Conservation (phyloP, 805 yeast species). For the Zygosaccharomyces gambellarensis region DNA sequence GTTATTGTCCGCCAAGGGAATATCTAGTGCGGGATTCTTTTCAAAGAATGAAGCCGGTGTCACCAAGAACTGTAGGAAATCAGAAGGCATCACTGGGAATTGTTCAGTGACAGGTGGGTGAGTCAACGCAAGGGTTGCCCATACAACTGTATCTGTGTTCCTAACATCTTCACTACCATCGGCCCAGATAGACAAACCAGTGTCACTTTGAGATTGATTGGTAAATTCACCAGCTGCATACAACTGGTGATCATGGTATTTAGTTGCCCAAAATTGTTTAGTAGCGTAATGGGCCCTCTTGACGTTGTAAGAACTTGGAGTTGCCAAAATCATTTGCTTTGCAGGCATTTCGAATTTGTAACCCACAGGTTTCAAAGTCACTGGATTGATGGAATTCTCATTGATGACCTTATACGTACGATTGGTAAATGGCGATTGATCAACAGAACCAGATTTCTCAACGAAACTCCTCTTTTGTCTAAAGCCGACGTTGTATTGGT, state of each 20-base stretch:
- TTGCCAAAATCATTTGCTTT: conserved; percentile 68
- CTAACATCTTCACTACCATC: conserved; percentile 62
- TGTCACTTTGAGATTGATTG: conserved; percentile 66
- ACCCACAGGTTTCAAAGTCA: conserved; percentile 67
- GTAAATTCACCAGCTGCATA: conserved; percentile 85
- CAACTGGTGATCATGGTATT: conserved; percentile 64
- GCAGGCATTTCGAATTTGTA: conserved; percentile 73
- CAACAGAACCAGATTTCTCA: conserved; percentile 67
- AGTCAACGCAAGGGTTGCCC: conserved; percentile 79
- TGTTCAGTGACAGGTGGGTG: conserved; percentile 81
- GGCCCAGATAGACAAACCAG: conserved; percentile 70
- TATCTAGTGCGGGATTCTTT: conserved; percentile 71
- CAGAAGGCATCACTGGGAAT: conserved; percentile 89
- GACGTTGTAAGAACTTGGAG: conserved; percentile 55
- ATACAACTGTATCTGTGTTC: conserved; percentile 69
- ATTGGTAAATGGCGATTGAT: conserved; percentile 70
- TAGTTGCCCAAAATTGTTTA: conserved; percentile 77
- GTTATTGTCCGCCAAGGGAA: conserved; percentile 63
- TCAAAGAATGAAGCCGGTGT: conserved; percentile 72
- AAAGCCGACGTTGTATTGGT: conserved; percentile 70
- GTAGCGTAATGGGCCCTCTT: conserved; percentile 74
- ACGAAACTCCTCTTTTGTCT: conserved; percentile 56
- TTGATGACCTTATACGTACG: conserved; percentile 72
- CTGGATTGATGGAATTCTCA: conserved; percentile 64
- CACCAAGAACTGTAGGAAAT: conserved; percentile 62